Base-by-base conservation (phyloP, 768 basidiomycete genomes). In the Tulasnella calospora region DNA sequence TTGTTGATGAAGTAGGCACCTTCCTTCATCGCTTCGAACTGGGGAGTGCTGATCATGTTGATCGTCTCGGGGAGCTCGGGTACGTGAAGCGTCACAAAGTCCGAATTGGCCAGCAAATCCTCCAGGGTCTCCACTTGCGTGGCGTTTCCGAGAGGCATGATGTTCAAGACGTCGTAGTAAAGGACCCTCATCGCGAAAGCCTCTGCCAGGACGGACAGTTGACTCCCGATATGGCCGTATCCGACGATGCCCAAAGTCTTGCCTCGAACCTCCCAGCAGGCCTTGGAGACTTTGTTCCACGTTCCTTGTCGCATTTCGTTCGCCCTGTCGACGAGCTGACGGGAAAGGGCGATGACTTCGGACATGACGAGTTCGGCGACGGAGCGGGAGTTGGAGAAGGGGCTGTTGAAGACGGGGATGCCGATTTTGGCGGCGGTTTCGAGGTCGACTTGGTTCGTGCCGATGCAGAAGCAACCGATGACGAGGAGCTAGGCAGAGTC, bases 261-360 rank as follows among this genome's bases (percentile, higher is more conserved):
- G 81, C 98, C 97, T 67, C 98, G 91, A 80, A 99, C 86, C 84
- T 99, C 98, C 95, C 96, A 99, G 86, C 98, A 99, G 80, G 91
- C 91, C 83, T 98, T 98, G 81, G 95, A 97, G 83, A 98, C 93
- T 86, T 99, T 99, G 88, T 99, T 99, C 98, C 98, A 99, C 82
- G 93, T 85, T 70, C 98, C 98, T 44, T 90, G 88, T 76, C 90
- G 91, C 86, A 99, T 89, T 86, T 99, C 98, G 81, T 88, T 89
- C 33, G 92, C 86, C 77, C 98, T 92, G 85, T 99, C 94, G 82
- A 91, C 91, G 81, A 97, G 90, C 83, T 99, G 98, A 35, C 98
- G 92, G 4, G 97, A 97, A 80, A 99, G 91, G 4, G 92, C 92
- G 82, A 99, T 89, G 82, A 99, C 88, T 85, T 99, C 98, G 79